Conservation (phyloP, 2,329 filamentous ascomycete genomes). For the Alternaria triticimaculans region DNA sequence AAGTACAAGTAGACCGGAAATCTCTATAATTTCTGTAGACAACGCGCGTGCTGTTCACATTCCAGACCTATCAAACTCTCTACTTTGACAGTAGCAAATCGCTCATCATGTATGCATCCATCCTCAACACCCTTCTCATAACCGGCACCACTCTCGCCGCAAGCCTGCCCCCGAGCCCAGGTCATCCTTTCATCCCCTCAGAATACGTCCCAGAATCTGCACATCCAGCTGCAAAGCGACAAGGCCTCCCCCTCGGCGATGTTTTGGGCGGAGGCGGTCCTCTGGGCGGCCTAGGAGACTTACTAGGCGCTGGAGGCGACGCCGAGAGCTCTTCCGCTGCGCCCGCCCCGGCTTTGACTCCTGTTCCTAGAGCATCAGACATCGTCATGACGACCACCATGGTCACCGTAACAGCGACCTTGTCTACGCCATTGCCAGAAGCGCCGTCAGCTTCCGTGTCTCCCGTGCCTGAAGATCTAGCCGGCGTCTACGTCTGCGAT, state of each 20-base stretch:
- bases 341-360: neutral
- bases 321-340: neutral
- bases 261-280: neutral
- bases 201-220: neutral
- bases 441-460: neutral
- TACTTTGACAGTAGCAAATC: neutral
- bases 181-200: neutral
- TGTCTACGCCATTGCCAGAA: conserved; percentile 1
- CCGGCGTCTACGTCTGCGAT: conserved; percentile 21
- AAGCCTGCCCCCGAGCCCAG: neutral
- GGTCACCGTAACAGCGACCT: neutral
- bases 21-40: neutral
- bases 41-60: neutral
- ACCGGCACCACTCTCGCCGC: conserved; percentile 6
- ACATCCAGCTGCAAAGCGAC: neutral
- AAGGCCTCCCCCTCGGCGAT: neutral
- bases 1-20: conserved; percentile 8
- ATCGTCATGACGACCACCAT: neutral
- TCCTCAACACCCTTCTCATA: conserved; percentile 12
- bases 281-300: neutral
- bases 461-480: neutral
- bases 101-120: conserved; percentile 13
- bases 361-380: neutral
- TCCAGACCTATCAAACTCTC: neutral
- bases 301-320: neutral